phyloP scores from a whole-genome alignment of 768 basidiomycete genomes.

The Psilocybe tampanensis region DNA sequence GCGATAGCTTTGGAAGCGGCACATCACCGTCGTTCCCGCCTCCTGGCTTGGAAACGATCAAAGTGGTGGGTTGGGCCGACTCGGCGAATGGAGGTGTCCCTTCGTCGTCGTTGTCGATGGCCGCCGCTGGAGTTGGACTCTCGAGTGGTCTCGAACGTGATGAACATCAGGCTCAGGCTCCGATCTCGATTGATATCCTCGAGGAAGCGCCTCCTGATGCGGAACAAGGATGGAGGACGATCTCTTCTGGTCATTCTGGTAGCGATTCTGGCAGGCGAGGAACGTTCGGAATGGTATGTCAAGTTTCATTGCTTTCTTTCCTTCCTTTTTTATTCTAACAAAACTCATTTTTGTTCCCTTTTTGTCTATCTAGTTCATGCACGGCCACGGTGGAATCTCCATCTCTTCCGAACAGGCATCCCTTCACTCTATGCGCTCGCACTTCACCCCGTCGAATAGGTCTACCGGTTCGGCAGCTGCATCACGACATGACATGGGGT shows the following conservation, averaged over 20 bases:
- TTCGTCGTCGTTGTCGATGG: too few relatives aligned
- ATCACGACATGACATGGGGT: conserved; percentile 42
- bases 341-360: background rate
- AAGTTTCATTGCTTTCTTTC: background rate
- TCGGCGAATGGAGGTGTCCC: conserved; percentile 17
- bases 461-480: conserved; percentile 58
- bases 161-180: conserved; percentile 21
- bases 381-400: conserved; percentile 38
- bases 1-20: conserved; percentile 29
- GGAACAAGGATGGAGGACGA: conserved; percentile 59
- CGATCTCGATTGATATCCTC: conserved; percentile 57
- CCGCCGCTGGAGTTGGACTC: too few relatives aligned
- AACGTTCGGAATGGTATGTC: conserved; percentile 67
- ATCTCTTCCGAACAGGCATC: conserved; percentile 67
- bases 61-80: conserved; percentile 35
- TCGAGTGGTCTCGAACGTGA: conserved; percentile 2
- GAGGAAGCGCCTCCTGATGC: conserved; percentile 73
- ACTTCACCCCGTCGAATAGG: conserved; percentile 49
- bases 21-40: conserved; percentile 34
- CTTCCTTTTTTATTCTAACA: background rate
- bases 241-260: conserved; percentile 37
- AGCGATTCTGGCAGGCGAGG: conserved; percentile 41
- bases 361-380: conserved; percentile 43
- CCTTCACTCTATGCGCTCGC: conserved; percentile 63
- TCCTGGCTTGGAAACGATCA: conserved; percentile 35